Evolutionary conservation across 2,329 filamentous ascomycete genomes (phyloP).

Genomic region (Calonectria pauciramosa): DNA sequence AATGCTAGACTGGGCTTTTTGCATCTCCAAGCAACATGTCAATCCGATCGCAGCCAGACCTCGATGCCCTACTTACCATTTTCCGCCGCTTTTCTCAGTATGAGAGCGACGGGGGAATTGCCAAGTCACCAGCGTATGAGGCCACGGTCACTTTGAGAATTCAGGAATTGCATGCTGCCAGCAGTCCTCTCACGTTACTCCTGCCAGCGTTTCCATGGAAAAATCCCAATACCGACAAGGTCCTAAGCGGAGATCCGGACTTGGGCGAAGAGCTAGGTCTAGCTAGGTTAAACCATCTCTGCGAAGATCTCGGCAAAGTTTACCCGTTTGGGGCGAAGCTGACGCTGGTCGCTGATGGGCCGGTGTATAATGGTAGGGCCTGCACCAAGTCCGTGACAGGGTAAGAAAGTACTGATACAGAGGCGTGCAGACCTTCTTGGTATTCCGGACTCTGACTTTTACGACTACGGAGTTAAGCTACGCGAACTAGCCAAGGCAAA

Average conservation of each 20-base stretch:
- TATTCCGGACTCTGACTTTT: neutral
- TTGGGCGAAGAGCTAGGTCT: neutral
- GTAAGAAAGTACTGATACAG: neutral
- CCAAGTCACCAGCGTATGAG: neutral
- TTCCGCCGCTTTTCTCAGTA: neutral
- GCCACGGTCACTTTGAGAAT: neutral
- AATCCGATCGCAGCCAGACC: neutral
- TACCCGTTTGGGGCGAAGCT: neutral
- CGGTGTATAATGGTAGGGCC: neutral
- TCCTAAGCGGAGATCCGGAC: neutral
- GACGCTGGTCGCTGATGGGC: neutral
- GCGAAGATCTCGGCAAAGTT: neutral
- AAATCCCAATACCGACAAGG: neutral
- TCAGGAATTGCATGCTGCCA: neutral
- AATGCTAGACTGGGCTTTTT: neutral
- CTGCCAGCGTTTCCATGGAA: neutral
- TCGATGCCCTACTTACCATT: neutral
- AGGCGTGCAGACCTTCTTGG: neutral
- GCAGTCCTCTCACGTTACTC: neutral
- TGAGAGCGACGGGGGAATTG: neutral
- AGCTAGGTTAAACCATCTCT: neutral
- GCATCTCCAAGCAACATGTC: neutral
- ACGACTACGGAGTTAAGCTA: neutral
- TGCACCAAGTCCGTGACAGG: neutral
- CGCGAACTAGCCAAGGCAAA: neutral